These are phyloP conservation scores for Pseudogymnoascus sp. DNA, from an alignment of 2,329 filamentous ascomycete species.

Conservation along the genomic window DNA sequence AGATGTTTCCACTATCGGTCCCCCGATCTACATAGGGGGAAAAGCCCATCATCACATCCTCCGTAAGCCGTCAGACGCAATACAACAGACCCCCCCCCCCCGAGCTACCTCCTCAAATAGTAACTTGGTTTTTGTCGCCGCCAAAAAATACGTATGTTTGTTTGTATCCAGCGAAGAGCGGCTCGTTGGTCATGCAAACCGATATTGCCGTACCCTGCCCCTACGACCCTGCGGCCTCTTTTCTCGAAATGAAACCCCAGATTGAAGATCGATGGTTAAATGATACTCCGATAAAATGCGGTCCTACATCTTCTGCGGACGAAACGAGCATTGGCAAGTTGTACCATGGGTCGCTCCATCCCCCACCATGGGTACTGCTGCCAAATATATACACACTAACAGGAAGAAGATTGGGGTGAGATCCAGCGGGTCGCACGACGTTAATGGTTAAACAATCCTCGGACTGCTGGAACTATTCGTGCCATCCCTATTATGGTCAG, in stretches of 20 bases:
- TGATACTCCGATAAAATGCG: conserved; percentile 35
- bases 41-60: conserved; percentile 44
- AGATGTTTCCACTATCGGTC: conserved; percentile 33
- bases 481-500: too few species aligned
- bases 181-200: conserved; percentile 36
- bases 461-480: conserved; percentile 25
- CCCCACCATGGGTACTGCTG: conserved; percentile 44
- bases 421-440: conserved; percentile 14
- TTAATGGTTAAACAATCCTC: conserved; percentile 42
- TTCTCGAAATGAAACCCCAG: conserved; percentile 37
- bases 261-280: conserved; percentile 35
- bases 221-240: conserved; percentile 30
- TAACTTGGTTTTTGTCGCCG: conserved; percentile 39
- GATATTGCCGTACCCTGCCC: conserved; percentile 34
- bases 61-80: conserved; percentile 45
- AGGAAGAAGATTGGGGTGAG: conserved; percentile 28
- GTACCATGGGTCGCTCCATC: conserved; percentile 47
- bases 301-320: neutral
- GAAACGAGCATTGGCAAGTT: conserved; percentile 40
- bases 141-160: conserved; percentile 22
- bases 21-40: conserved; percentile 22
- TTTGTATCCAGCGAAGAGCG: conserved; percentile 36
- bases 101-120: conserved; percentile 44
- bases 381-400: conserved; percentile 51
- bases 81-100: conserved; percentile 42